Conservation (phyloP, 495 filamentous ascomycete species). For the Usnea hakonensis region DNA sequence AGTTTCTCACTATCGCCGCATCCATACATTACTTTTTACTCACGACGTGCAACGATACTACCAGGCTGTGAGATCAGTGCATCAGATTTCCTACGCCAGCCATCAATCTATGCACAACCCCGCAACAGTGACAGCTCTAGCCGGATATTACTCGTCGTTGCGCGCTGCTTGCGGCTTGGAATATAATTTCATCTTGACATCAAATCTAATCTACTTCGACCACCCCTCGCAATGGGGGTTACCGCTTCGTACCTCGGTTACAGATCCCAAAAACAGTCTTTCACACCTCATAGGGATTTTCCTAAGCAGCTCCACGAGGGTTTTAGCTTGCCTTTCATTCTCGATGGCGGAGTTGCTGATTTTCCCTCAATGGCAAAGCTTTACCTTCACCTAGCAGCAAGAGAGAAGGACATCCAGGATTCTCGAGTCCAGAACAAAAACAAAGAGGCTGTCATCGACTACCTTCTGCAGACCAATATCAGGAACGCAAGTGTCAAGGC, state of each 20-base stretch:
- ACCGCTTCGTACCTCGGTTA: not conserved
- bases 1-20: not conserved
- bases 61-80: not conserved
- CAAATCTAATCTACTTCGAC: not conserved
- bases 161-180: not conserved
- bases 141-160: not conserved
- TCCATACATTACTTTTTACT: not conserved
- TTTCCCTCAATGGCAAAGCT: not conserved
- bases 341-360: not conserved
- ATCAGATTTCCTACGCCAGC: not conserved
- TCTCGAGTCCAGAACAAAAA: not conserved
- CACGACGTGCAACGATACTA: not conserved
- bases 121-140: not conserved
- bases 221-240: not conserved
- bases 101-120: not conserved
- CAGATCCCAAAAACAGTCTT: not conserved
- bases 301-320: not conserved
- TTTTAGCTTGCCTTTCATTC: not conserved
- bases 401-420: slow-evolving; percentile 2
- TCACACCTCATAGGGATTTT: not conserved
- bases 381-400: not conserved
- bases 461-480: not conserved
- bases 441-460: not conserved
- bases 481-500: not conserved
- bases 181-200: not conserved